Base-by-base conservation (phyloP, 306 rosid species). In the Corylus americana region DNA sequence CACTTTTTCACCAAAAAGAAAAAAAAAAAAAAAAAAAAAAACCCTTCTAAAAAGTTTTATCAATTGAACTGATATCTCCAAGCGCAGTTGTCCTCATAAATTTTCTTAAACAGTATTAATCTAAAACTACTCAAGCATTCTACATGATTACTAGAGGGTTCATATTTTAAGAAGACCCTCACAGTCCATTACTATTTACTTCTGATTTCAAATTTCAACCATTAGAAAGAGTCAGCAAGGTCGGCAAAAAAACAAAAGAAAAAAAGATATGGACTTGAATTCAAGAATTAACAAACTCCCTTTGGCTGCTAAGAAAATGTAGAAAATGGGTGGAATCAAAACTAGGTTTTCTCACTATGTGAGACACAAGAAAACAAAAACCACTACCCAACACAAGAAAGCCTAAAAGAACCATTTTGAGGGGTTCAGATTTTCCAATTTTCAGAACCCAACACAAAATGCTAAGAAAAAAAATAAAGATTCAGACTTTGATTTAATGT, bases 401-500 rank as follows among this genome's bases (percentile, higher is more conserved):
- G 44, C 74, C 39, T 7, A 17, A 12, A 29, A 39, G 70, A 45
- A 74, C 8, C 8, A 20, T 22, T 7, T 14, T 42, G 14, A 14
- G 13, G 70, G 49, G 49, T 22, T 58, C 44, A 54, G 53, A 42
- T 42, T 68, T 3, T 68, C 50, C 53, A 68, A 68, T 67, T 37
- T 18, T 39, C 42, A 39, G 49, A 67, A 67, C 50, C 72, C 51
- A 67, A 9, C n/a, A 3, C 72, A 35, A 16, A 67, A 22, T 62
- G 42, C 27, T 25, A 5, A 4, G 64, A 62, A 61, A 61, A 61
- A 61, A 11, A 39, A 18, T 8, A 0, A 67, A 67, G 12, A 42
- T 67, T 37, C 50, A 67, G n/a, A 76, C 20, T 50, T 74, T 27
- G 31, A 55, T 25, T 44, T 74, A 59, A 25, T 54, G 16, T 58